Evolutionary conservation across 2,329 filamentous ascomycete genomes (phyloP), one percentile per base, ranked within the genome.

Genomic region (Diaporthe sp.): DNA sequence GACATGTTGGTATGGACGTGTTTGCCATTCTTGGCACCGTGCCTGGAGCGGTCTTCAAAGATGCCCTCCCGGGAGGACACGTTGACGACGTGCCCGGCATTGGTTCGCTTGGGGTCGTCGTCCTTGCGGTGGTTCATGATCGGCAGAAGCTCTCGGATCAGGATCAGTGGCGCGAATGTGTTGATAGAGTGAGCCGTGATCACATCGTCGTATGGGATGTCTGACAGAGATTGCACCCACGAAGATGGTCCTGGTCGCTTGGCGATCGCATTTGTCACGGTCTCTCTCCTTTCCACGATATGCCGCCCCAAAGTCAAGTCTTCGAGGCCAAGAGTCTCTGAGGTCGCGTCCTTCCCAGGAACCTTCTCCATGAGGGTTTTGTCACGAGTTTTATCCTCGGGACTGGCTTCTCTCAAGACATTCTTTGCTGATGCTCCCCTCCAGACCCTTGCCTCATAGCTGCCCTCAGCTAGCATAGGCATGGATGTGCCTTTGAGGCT

Each of bases 1-100:
- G 81, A 82, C 81, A 84, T 84, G 75, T 84, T 83, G 13, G 82
- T 84, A 74, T 84, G 82, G 12, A 83, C 82, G 59, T 84, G 82
- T 50, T 78, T 76, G 9, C 83, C 82, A 1, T 70, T 75, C 74
- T 83, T 84, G 69, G 77, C 76, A 1, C 63, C 12, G 63, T 75
- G 70, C 12, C 59, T 58, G 7, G 76, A 53, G 2, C 44, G 50
- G 32, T 70, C 44, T 73, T 84, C 82, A 39, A 82, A 80, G 25
- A 83, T 77, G 1, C 82, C 82, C 75, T 84, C 82, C 32, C 82
- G 80, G 6, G 82, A 82, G 2, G 83, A 84, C 27, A 84, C 63
- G 3, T 53, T 68, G 22, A 68, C 8, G 10, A 68, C n/a, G n/a
- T 68, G 44, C 4, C 63, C 63, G n/a, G 32, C 12, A 3, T 27